Conservation (phyloP, 176 grass and related monocot species). For the Triticum aestivum region IWGSC_CS_RefSeq_v2.1 NC_057810.1:205932531-205933030, state of each 20-base stretch:
- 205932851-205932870: neutral
- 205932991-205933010: neutral
- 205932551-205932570: conserved; percentile 89
- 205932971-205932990: neutral
- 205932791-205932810: neutral
- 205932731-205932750: conserved; percentile 96
- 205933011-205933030: neutral
- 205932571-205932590: conserved; percentile 56
- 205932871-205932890: neutral
- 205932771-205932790: conserved; percentile 15
- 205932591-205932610: neutral
- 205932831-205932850: neutral
- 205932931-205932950: neutral
- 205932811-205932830: neutral
- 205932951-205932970: neutral
- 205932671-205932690: conserved; percentile 96
- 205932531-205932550: conserved; percentile 78
- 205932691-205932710: conserved; percentile 91
- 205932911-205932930: neutral
- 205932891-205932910: neutral
- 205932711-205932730: conserved; percentile 84
- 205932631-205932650: neutral
- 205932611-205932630: conserved; percentile 7
- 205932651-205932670: conserved; percentile 44
- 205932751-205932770: conserved; percentile 38